These are phyloP conservation scores for Leucogyrophana mollusca DNA, from an alignment of 768 basidiomycete species.

Conservation along the genomic window DNA sequence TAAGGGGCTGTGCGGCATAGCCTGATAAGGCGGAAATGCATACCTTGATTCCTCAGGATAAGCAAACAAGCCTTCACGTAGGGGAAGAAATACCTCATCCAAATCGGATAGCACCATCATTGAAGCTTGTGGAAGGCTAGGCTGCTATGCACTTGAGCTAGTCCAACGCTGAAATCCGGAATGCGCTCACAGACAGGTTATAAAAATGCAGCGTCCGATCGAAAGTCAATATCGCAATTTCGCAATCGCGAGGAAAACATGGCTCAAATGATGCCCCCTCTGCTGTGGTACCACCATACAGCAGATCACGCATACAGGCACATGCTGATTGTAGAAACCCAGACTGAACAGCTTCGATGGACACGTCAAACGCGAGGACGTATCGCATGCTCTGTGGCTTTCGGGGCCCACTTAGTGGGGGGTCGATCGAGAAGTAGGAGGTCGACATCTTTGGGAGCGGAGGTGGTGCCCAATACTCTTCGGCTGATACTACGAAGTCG, in stretches of 20 bases:
- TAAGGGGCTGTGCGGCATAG: not conserved
- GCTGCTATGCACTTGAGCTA: conserved; percentile 30
- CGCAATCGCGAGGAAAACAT: conserved; percentile 52
- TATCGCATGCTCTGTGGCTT: conserved; percentile 66
- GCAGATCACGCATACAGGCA: conserved; percentile 51
- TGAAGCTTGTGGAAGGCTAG: conserved; percentile 46
- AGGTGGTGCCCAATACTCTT: conserved; percentile 83
- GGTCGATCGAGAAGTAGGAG: conserved; percentile 52
- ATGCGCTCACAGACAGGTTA: conserved; percentile 71
- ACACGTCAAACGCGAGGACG: conserved; percentile 89
- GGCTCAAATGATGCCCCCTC: conserved; percentile 43
- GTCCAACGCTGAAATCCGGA: conserved; percentile 5
- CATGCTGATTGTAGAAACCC: conserved; percentile 74
- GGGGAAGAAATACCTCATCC: conserved; percentile 88
- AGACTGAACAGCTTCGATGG: conserved; percentile 58
- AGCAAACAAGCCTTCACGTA: conserved; percentile 72
- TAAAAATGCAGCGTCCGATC: conserved; percentile 84
- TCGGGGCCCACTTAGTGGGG: conserved; percentile 45
- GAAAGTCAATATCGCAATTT: conserved; percentile 81
- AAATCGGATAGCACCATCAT: conserved; percentile 87
- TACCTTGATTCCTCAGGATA: conserved; percentile 72
- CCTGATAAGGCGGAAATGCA: conserved; percentile 20
- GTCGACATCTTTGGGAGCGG: conserved; percentile 53
- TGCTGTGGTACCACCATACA: conserved; percentile 56
- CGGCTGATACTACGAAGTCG: conserved; percentile 75